Evolutionary conservation across 768 basidiomycete genomes (phyloP).

Genomic region (Suillus subaureus): DNA sequence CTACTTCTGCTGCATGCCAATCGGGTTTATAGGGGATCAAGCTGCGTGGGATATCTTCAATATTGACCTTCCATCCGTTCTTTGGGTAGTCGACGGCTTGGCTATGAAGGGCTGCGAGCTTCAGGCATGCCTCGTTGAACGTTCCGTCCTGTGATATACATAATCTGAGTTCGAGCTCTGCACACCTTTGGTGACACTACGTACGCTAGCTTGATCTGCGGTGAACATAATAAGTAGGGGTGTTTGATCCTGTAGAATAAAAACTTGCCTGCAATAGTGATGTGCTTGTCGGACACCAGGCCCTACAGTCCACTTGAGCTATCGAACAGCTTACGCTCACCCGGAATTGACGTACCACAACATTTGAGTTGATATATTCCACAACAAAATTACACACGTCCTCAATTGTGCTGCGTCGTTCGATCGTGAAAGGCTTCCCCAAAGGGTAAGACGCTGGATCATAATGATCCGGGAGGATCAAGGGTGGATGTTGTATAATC

Average conservation of each 20-base stretch:
- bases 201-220: slow-evolving; percentile 72
- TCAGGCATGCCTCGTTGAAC: slow-evolving; percentile 55
- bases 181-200: slow-evolving; percentile 4
- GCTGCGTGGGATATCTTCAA: slow-evolving; percentile 51
- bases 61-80: slow-evolving; percentile 66
- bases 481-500: slow-evolving; percentile 54
- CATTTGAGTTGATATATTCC: slow-evolving; percentile 83
- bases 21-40: slow-evolving; percentile 76
- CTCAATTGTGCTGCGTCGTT: slow-evolving; percentile 55
- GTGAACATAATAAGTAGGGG: not conserved
- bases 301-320: slow-evolving; percentile 45
- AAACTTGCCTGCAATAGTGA: slow-evolving; percentile 67
- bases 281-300: slow-evolving; percentile 64
- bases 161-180: not conserved
- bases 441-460: slow-evolving; percentile 54
- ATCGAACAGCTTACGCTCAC: not conserved
- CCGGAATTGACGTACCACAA: slow-evolving; percentile 51
- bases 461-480: slow-evolving; percentile 56
- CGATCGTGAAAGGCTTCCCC: slow-evolving; percentile 38
- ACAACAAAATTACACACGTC: slow-evolving; percentile 83
- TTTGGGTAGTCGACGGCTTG: slow-evolving; percentile 83
- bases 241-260: not conserved
- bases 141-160: slow-evolving; percentile 60
- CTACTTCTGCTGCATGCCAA: slow-evolving; percentile 69
- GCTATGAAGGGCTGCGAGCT: slow-evolving; percentile 57